phyloP scores from a whole-genome alignment of 306 rosid species.

The Cyamopsis tetragonoloba region DNA sequence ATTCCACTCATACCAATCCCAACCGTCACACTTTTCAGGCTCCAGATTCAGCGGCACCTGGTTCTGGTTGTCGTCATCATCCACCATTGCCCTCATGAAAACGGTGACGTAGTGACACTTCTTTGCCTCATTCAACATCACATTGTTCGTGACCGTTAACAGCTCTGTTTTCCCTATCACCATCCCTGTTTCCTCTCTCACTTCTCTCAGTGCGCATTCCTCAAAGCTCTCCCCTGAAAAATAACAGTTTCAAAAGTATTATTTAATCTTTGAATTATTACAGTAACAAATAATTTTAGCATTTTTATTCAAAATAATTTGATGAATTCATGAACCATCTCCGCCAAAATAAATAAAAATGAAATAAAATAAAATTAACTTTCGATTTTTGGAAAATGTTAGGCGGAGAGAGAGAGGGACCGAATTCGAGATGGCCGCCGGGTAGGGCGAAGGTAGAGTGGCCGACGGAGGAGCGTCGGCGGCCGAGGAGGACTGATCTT shows the following conservation, averaged over 20 bases:
- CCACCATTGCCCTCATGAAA: constrained; percentile 44
- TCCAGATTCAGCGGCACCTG: constrained; percentile 52
- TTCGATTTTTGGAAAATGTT: neutral
- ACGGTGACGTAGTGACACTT: constrained; percentile 58
- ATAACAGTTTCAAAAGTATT: too few species aligned
- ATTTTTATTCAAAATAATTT: too few species aligned
- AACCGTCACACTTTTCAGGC: constrained; percentile 69
- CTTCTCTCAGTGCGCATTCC: constrained; percentile 64
- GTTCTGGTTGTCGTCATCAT: constrained; percentile 19
- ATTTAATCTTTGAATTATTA: too few species aligned
- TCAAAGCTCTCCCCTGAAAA: constrained; percentile 75
- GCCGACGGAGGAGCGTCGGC: constrained; percentile 45
- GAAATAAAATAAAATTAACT: neutral
- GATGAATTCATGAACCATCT: too few species aligned
- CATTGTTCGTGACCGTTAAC: constrained; percentile 48
- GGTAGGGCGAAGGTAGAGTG: constrained; percentile 48
- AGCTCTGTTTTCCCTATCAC: constrained; percentile 41
- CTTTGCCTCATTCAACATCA: constrained; percentile 40
- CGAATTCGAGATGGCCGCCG: constrained; percentile 58
- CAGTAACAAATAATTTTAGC: too few species aligned
- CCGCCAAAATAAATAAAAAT: too few species aligned
- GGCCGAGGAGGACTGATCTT: constrained; percentile 40
- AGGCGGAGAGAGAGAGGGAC: constrained; percentile 12
- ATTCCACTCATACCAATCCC: constrained; percentile 73
- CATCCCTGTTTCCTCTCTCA: constrained; percentile 76